Evolutionary conservation across 2,329 filamentous ascomycete species (phyloP), one percentile per base, ranked within the genome.

Genomic region (Phialophora macrospora): DNA sequence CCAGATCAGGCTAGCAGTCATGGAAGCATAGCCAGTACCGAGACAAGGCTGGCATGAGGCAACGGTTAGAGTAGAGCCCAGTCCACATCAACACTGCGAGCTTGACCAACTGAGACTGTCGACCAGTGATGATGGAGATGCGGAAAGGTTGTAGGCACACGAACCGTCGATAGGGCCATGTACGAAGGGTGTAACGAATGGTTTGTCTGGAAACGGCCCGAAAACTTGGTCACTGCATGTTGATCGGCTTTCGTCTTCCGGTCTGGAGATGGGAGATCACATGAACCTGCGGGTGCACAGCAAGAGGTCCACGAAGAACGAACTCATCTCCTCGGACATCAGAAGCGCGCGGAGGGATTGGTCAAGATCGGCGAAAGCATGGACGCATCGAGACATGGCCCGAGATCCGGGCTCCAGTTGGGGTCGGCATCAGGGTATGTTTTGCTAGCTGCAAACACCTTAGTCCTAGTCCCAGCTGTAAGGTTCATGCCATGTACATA

Each of bases 301-400:
- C 32, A 44, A 26, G 17, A 41, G 34, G 22, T 57, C 55, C 34
- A 57, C 55, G 55, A 12, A 22, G 55, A 57, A 28, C 11, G 20
- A 12, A 11, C 32, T 57, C 55, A 57, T 57, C 55, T 57, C 55
- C 55, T 57, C 55, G 55, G 55, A 44, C 3, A 26, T 26, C 55
- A 11, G 20, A 44, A 41, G 22, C 11, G 34, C 9, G 14, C 0
- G 20, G 17, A 17, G 1, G 44, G 55, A 57, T 57, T 57, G 32
- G 32, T 12, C 9, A 12, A 12, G 11, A 12, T 3, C 2, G 32
- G 32, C 9, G 32, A 34, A 34, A 4, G 9, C 32, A 34, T 34
- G 12, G 32, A 57, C 55, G 32, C 55, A 26, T 57, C 17, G 34
- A 57, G 32, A 38, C 30, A 3, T 28, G 12, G 9, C n/a, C 30